Evolutionary conservation across 2,329 filamentous ascomycete species (phyloP).

Genomic region (Cyphellophora europaea): DNA sequence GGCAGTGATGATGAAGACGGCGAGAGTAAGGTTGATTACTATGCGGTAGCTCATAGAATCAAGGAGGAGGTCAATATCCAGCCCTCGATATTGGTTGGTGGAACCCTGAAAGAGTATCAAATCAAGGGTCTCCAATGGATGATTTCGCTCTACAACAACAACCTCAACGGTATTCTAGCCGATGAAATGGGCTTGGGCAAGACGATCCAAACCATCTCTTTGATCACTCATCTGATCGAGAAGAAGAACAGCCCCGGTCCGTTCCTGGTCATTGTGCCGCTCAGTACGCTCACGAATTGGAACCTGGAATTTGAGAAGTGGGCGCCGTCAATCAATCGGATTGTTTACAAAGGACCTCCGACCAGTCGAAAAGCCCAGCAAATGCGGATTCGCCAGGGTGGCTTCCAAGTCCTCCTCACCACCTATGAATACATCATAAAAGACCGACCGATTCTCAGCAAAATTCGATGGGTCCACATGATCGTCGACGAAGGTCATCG

Average conservation of each 20-base stretch:
- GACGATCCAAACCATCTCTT: conserved; percentile 96
- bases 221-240: conserved; percentile 96
- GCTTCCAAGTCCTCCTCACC: conserved; percentile 92
- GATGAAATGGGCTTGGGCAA: conserved; percentile 99
- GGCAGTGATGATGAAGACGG: conserved; percentile 54
- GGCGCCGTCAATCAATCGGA: conserved; percentile 75
- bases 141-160: conserved; percentile 99
- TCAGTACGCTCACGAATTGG: conserved; percentile 98
- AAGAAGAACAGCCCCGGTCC: conserved; percentile 85
- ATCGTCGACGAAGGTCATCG: conserved; percentile 98
- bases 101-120: conserved; percentile 93
- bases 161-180: conserved; percentile 94
- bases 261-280: conserved; percentile 90
- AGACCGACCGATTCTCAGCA: conserved; percentile 86
- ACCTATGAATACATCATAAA: conserved; percentile 99
- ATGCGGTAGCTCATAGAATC: conserved; percentile 91
- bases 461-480: conserved; percentile 99
- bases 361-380: conserved; percentile 81
- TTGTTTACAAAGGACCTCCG: conserved; percentile 96
- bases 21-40: conserved; percentile 88
- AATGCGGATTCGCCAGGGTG: conserved; percentile 84
- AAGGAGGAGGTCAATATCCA: conserved; percentile 85
- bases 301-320: conserved; percentile 98
- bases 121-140: conserved; percentile 99
- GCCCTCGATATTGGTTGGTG: conserved; percentile 78